These are phyloP conservation scores for Combretum micranthum DNA, from an alignment of 345 rosid genomes.

Conservation along the genomic window DNA sequence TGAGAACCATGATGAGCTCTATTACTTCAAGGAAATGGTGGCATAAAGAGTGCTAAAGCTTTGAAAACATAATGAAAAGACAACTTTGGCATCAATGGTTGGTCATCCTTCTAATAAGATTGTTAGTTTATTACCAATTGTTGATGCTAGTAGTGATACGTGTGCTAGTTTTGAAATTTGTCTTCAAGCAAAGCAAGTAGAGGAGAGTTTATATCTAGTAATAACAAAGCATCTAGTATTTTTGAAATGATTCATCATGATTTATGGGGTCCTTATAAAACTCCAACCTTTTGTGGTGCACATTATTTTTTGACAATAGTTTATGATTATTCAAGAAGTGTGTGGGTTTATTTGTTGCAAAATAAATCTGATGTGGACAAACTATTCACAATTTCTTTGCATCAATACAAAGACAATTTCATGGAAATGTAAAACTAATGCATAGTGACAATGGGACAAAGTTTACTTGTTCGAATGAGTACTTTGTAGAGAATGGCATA, in stretches of 20 bases:
- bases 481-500: not conserved
- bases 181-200: slow-evolving; percentile 1
- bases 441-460: no score
- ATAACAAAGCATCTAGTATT: not conserved
- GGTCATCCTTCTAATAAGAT: slow-evolving; percentile 3
- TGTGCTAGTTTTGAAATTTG: slow-evolving; percentile 2
- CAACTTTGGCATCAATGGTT: not conserved
- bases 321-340: no score
- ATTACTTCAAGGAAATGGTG: slow-evolving; percentile 3
- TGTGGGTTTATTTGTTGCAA: no score
- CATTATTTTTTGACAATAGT: not conserved
- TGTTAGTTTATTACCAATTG: not conserved
- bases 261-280: not conserved
- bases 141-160: not conserved
- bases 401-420: no score
- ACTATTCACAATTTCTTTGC: no score
- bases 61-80: not conserved
- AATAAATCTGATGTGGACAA: no score
- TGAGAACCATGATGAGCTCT: no score
- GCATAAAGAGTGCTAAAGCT: slow-evolving; percentile 2
- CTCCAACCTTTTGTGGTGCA: not conserved
- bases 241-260: slow-evolving; percentile 6
- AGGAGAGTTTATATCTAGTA: not conserved
- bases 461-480: not conserved
- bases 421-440: no score